A percentile compares a stretch with the other conserved stretches of the same genome.
Conservation (phyloP, 768 basidiomycete species). For the Tylopilus vinaceipallidus region DNA sequence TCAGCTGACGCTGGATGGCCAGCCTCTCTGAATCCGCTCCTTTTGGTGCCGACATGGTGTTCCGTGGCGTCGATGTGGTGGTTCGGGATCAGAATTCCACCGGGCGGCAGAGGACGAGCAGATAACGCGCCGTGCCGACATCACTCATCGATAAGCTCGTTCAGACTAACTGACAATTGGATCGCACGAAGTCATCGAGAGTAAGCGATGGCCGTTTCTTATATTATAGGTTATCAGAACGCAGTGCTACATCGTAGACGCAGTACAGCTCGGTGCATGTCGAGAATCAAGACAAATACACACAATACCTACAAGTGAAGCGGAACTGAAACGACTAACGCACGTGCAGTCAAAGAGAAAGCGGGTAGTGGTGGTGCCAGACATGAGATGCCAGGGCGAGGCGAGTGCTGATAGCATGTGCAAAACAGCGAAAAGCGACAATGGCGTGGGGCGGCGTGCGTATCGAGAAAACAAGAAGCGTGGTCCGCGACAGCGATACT, state of each 20-base stretch:
- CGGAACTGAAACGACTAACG: constrained; percentile 25
- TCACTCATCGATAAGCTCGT: constrained; percentile 9
- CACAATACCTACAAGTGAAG: constrained; percentile 32
- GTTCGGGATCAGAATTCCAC: constrained; percentile 4
- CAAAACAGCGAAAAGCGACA: background rate
- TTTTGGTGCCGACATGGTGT: constrained; percentile 16
- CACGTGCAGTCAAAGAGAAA: constrained; percentile 24
- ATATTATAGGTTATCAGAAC: constrained; percentile 26
- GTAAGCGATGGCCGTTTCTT: constrained; percentile 24
- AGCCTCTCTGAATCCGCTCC: constrained; percentile 18
- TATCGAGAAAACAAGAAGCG: constrained; percentile 22
- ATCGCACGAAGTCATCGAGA: background rate
- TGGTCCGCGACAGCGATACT: constrained; percentile 11
- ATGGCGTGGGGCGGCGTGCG: constrained; percentile 18
- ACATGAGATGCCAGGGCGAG: constrained; percentile 17
- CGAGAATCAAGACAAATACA: constrained; percentile 27
- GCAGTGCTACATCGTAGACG: constrained; percentile 33
- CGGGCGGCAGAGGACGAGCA: background rate
- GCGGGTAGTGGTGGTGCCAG: constrained; percentile 21
- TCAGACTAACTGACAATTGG: background rate
- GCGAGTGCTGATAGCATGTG: constrained; percentile 17
- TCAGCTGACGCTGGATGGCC: constrained; percentile 61
- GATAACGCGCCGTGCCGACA: background rate
- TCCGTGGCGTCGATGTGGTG: constrained; percentile 8
- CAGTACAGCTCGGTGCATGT: constrained; percentile 32